Conservation (phyloP, 2,329 filamentous ascomycete genomes). For the Sporothrix curviconia region DNA sequence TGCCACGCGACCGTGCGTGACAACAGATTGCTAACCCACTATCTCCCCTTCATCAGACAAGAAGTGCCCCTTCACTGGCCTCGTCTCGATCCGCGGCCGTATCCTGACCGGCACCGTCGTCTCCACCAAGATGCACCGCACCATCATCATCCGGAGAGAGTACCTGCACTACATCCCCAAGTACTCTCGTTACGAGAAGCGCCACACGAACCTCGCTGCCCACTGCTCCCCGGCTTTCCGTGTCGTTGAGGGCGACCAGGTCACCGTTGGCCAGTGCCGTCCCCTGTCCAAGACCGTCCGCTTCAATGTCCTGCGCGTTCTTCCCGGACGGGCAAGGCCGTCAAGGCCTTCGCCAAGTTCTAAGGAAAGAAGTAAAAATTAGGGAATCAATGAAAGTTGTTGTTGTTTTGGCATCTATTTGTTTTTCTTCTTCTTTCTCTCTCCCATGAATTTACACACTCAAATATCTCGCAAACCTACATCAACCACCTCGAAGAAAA, state of each 20-base stretch:
- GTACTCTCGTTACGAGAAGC: slow-evolving; percentile 99
- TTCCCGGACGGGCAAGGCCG: slow-evolving; percentile 94
- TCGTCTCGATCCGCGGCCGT: slow-evolving; percentile 99
- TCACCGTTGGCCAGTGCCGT: slow-evolving; percentile 98
- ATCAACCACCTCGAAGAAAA: slow-evolving; percentile 1
- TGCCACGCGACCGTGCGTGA: no score
- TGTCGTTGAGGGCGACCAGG: slow-evolving; percentile 99
- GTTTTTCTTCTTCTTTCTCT: slow-evolving; percentile 4
- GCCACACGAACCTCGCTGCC: slow-evolving; percentile 99
- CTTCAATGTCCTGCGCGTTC: slow-evolving; percentile 99
- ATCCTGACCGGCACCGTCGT: slow-evolving; percentile 98
- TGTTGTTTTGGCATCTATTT: slow-evolving; percentile 7
- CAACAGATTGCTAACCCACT: not conserved
- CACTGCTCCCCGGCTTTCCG: slow-evolving; percentile 99
- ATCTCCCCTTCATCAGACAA: slow-evolving; percentile 63
- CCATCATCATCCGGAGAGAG: slow-evolving; percentile 97
- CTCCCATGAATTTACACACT: not conserved
- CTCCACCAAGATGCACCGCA: slow-evolving; percentile 99
- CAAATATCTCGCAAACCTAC: not conserved
- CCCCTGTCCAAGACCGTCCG: slow-evolving; percentile 99
- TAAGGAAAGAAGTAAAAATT: slow-evolving; percentile 44
- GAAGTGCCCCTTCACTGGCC: slow-evolving; percentile 99
- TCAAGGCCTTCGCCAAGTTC: slow-evolving; percentile 99
- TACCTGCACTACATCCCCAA: slow-evolving; percentile 99
- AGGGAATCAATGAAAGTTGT: slow-evolving; percentile 2